phyloP scores from a whole-genome alignment of 2,329 filamentous ascomycete genomes.

The Microdochium nivale region DNA sequence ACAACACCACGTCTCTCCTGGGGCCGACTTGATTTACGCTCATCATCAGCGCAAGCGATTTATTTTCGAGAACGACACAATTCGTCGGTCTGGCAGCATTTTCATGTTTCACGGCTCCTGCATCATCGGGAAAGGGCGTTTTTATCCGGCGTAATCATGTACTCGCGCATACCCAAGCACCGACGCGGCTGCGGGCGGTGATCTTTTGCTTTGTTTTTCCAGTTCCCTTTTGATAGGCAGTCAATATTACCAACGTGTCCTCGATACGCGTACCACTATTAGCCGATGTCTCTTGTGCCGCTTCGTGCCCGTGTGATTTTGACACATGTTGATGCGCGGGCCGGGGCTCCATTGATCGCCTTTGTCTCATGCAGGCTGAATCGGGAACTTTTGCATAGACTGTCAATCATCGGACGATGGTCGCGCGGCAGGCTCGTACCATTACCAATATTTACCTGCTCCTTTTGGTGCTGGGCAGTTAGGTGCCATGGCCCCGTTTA shows the following conservation, averaged over 20 bases:
- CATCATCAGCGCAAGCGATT: background rate
- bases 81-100: background rate
- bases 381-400: background rate
- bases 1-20: background rate
- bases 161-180: background rate
- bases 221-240: background rate
- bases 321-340: no score
- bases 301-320: background rate
- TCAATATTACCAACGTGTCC: background rate
- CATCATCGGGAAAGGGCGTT: background rate
- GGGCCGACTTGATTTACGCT: background rate
- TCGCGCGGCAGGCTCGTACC: no score
- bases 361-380: background rate
- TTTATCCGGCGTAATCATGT: background rate
- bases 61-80: background rate
- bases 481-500: no score
- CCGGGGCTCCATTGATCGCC: background rate
- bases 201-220: background rate
- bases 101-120: background rate
- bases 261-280: background rate
- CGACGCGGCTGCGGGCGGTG: background rate
- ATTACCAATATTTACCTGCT: no score
- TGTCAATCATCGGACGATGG: background rate
- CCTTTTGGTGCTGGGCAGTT: no score
- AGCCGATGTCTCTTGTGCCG: background rate